Evolutionary conservation across 2,329 filamentous ascomycete genomes (phyloP).

Genomic region (Penicillium sp.): DNA sequence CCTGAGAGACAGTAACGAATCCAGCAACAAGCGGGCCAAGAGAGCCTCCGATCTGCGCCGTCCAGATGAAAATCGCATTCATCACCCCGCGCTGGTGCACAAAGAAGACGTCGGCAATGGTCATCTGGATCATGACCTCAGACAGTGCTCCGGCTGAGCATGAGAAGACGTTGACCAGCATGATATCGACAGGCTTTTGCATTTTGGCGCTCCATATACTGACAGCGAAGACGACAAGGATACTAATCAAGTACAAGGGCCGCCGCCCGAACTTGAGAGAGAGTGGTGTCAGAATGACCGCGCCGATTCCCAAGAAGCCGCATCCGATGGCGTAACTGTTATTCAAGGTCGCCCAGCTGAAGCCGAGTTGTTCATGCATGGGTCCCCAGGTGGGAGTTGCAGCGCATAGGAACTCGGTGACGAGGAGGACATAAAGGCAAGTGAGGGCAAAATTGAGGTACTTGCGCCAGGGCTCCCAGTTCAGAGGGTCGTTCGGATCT

Average conservation of each 20-base stretch:
- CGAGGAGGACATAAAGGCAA: neutral
- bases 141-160: conserved; percentile 51
- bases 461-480: neutral
- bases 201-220: conserved; percentile 53
- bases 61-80: conserved; percentile 54
- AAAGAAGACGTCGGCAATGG: conserved; percentile 55
- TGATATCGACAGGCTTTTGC: conserved; percentile 49
- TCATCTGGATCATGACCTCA: conserved; percentile 54
- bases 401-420: neutral
- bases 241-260: conserved; percentile 52
- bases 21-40: conserved; percentile 43
- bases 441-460: neutral
- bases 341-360: conserved; percentile 49
- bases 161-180: conserved; percentile 50
- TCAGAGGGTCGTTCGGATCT: neutral
- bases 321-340: conserved; percentile 52
- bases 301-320: conserved; percentile 49
- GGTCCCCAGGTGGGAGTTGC: conserved; percentile 46
- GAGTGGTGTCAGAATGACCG: conserved; percentile 52
- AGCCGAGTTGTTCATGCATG: conserved; percentile 49
- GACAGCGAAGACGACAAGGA: conserved; percentile 41
- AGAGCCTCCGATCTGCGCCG: conserved; percentile 35
- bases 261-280: conserved; percentile 54
- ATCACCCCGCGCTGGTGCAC: conserved; percentile 53
- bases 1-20: conserved; percentile 44